Percentiles rank a stretch among this genome's conserved stretches.
Evolutionary conservation across 805 yeast genomes (phyloP).

Genomic region (Wickerhamiella alocasiicola): DNA sequence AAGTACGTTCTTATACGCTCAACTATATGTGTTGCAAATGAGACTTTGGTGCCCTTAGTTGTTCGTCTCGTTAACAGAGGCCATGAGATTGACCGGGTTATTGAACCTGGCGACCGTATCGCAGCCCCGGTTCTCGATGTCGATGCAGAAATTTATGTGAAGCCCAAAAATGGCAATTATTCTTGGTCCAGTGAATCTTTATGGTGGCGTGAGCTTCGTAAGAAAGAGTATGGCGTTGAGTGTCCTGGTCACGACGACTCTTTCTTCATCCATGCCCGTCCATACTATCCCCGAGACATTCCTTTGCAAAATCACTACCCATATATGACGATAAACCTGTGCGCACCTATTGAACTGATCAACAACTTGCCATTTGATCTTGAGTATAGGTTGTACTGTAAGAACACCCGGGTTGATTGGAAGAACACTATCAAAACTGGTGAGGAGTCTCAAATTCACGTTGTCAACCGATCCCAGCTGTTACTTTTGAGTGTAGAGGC

Average conservation of each 20-base stretch:
- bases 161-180: conserved; percentile 49
- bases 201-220: conserved; percentile 51
- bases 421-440: conserved; percentile 51
- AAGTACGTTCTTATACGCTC: conserved; percentile 71
- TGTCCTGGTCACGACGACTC: conserved; percentile 40
- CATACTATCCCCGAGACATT: conserved; percentile 49
- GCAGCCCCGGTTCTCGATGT: conserved; percentile 67
- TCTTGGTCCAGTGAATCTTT: conserved; percentile 56
- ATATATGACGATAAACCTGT: conserved; percentile 59
- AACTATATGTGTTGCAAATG: conserved; percentile 55
- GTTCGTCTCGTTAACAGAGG: conserved; percentile 24
- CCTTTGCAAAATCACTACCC: conserved; percentile 71
- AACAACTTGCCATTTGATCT: conserved; percentile 77
- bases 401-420: conserved; percentile 56
- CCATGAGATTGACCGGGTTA: conserved; percentile 26
- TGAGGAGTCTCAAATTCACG: conserved; percentile 60
- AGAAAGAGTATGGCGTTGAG: conserved; percentile 40
- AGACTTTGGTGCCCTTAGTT: conserved; percentile 46
- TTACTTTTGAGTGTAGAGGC: conserved; percentile 52
- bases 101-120: conserved; percentile 45
- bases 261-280: conserved; percentile 63
- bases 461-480: conserved; percentile 59
- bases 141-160: conserved; percentile 41
- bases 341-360: conserved; percentile 78
- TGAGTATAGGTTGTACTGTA: conserved; percentile 63